Conservation (phyloP, 441 rosid species). For the Raphanus hybrid region DNA sequence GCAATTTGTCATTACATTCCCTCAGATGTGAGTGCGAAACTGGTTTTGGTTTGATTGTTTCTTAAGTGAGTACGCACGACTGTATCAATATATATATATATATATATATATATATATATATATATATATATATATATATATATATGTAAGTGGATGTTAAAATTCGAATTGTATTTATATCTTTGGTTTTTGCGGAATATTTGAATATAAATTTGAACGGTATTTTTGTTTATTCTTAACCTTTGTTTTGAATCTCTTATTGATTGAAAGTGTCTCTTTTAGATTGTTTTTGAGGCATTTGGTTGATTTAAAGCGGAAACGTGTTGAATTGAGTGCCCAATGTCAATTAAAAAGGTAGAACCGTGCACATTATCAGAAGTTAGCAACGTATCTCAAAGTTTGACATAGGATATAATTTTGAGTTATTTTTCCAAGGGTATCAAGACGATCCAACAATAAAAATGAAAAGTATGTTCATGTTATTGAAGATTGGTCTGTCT, state of each 20-base stretch:
- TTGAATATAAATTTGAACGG: background rate
- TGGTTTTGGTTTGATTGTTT: slow-evolving; percentile 3
- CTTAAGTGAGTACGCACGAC: slow-evolving; percentile 1
- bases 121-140: background rate
- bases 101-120: background rate
- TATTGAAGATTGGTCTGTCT: too few species aligned
- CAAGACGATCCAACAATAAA: too few species aligned
- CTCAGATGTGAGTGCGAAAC: background rate
- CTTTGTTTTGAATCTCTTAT: background rate
- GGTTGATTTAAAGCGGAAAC: too few species aligned
- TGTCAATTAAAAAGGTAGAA: too few species aligned
- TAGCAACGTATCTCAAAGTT: too few species aligned
- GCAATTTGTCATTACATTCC: background rate
- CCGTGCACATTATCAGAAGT: too few species aligned
- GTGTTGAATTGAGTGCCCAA: too few species aligned
- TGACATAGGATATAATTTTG: too few species aligned
- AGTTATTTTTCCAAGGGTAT: too few species aligned
- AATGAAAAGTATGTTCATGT: too few species aligned
- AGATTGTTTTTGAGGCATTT: background rate
- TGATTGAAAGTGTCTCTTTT: background rate
- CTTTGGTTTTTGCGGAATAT: background rate
- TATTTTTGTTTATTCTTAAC: background rate
- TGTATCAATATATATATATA: background rate
- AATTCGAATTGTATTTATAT: background rate
- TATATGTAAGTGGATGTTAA: background rate